A percentile compares a stretch with the other conserved stretches of the same genome.
Conservation (phyloP, 768 basidiomycete genomes). For the Udeniomyces megalosporus region DNA sequence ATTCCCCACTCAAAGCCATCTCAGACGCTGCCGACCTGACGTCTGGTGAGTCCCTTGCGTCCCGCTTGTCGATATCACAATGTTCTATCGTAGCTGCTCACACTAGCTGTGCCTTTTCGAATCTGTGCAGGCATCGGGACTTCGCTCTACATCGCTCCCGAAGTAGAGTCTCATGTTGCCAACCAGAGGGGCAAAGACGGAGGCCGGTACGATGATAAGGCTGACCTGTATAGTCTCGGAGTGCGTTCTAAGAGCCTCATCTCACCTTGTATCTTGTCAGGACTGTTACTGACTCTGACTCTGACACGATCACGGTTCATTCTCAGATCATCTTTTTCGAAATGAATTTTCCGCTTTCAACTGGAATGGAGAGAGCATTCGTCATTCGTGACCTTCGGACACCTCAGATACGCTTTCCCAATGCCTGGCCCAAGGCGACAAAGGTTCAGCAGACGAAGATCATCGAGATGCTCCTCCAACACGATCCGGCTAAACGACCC, state of each 20-base stretch:
- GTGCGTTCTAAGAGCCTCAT: constrained; percentile 36
- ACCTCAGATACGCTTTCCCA: constrained; percentile 59
- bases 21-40: constrained; percentile 23
- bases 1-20: constrained; percentile 18
- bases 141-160: constrained; percentile 79
- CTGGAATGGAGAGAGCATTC: constrained; percentile 64
- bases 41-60: constrained; percentile 30
- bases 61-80: too few species aligned
- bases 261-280: neutral
- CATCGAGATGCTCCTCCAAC: constrained; percentile 67
- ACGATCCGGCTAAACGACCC: constrained; percentile 62
- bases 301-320: neutral
- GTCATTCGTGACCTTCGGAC: constrained; percentile 66
- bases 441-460: constrained; percentile 43
- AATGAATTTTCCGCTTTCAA: constrained; percentile 71
- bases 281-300: too few species aligned
- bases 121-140: constrained; percentile 49
- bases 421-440: constrained; percentile 42
- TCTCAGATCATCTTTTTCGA: constrained; percentile 85
- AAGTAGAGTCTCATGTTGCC: constrained; percentile 50
- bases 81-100: neutral
- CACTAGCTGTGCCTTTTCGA: neutral
- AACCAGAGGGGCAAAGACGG: constrained; percentile 22
- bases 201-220: constrained; percentile 53
- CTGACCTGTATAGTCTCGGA: constrained; percentile 82